phyloP scores from a whole-genome alignment of 768 basidiomycete genomes.

The Tulasnella sp. region DNA sequence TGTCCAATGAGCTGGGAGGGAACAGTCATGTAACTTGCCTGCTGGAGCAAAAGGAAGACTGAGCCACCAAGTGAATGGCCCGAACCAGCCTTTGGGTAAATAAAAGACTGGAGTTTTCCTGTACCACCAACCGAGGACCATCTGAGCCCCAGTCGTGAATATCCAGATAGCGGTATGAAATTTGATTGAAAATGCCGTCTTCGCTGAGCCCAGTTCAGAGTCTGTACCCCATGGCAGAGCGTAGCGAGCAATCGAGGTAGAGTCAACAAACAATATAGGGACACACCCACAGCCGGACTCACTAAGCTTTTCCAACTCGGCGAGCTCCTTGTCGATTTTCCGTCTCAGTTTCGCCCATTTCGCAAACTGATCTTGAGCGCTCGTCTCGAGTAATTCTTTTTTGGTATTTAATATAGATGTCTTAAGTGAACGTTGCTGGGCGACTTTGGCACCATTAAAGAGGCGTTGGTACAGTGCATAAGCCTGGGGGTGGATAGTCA shows the following conservation, averaged over 20 bases:
- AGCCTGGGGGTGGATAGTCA: constrained; percentile 46
- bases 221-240: constrained; percentile 48
- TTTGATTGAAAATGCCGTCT: constrained; percentile 59
- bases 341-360: constrained; percentile 95
- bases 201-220: constrained; percentile 56
- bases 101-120: constrained; percentile 88
- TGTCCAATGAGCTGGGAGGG: not conserved
- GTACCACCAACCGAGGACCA: constrained; percentile 87
- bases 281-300: constrained; percentile 31
- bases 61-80: constrained; percentile 82
- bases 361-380: constrained; percentile 95
- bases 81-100: constrained; percentile 86
- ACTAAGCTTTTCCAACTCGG: constrained; percentile 92
- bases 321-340: constrained; percentile 85
- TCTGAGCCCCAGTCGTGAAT: constrained; percentile 81
- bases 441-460: constrained; percentile 54
- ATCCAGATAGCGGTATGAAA: constrained; percentile 77
- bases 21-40: constrained; percentile 50
- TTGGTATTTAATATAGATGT: constrained; percentile 73
- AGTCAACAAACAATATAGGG: not conserved
- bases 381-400: constrained; percentile 81
- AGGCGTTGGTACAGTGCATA: constrained; percentile 67
- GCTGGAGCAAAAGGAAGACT: constrained; percentile 86
- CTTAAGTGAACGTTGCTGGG: constrained; percentile 69
- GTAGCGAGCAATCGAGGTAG: constrained; percentile 20